These are phyloP conservation scores for Solanum clarkiae DNA, from an alignment of 257 asterid species.

Conservation along the genomic window DNA sequence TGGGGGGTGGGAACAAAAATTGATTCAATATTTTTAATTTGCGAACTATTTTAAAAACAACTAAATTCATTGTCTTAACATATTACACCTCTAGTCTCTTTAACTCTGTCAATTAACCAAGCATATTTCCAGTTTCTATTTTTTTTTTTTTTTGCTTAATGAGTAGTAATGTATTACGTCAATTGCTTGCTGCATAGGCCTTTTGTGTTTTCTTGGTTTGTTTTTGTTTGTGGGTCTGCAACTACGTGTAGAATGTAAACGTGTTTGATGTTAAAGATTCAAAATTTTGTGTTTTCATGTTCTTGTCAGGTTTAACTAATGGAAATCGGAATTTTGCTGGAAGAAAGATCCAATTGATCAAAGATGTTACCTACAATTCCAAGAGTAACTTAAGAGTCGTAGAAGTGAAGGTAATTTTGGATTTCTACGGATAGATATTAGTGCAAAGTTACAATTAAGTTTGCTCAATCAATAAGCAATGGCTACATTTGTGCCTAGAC, in stretches of 20 bases:
- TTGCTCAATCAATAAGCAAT: neutral
- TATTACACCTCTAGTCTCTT: neutral
- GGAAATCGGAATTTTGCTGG: neutral
- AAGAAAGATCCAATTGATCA: constrained; percentile 15
- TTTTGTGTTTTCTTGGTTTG: neutral
- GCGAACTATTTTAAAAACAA: neutral
- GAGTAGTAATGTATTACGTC: neutral
- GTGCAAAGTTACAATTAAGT: neutral
- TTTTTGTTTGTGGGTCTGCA: neutral
- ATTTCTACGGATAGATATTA: neutral
- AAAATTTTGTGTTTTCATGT: neutral
- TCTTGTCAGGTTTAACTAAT: neutral
- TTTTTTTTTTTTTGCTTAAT: neutral
- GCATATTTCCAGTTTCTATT: neutral
- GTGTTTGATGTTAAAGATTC: neutral
- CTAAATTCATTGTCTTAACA: neutral
- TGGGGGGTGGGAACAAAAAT: neutral
- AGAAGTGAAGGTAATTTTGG: constrained; percentile 15
- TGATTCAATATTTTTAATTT: neutral
- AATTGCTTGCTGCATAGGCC: neutral
- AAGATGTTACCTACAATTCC: constrained; percentile 7
- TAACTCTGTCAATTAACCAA: neutral
- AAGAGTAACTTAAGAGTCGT: constrained; percentile 6
- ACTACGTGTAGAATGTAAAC: neutral
- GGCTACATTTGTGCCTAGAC: neutral